phyloP scores from a whole-genome alignment of 192 early-diverging fungal genomes.

The Cetraspora pellucida region DNA sequence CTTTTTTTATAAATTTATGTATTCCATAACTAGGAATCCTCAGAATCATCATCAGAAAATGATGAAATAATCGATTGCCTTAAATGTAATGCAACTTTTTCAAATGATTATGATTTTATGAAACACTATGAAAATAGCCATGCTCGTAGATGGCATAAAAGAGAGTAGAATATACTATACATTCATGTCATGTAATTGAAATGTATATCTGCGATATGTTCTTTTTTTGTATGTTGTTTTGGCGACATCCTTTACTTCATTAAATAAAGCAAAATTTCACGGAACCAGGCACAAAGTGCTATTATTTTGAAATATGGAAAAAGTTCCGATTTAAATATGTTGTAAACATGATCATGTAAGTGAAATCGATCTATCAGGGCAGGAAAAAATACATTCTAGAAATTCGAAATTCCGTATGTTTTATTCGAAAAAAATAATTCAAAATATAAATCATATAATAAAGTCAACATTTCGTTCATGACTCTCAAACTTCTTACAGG shows the following conservation, averaged over 20 bases:
- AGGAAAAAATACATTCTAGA: no score
- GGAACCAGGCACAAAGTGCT: background rate
- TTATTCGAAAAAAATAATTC: no score
- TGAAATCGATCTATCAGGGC: no score
- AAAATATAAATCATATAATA: background rate
- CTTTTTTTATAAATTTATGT: slow-evolving; percentile 19
- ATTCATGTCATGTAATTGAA: background rate
- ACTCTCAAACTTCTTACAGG: no score
- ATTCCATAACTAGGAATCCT: slow-evolving; percentile 21
- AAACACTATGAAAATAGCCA: slow-evolving; percentile 27
- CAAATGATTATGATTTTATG: slow-evolving; percentile 23
- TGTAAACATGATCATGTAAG: background rate
- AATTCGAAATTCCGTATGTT: no score
- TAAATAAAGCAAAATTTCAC: background rate
- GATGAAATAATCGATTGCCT: slow-evolving; percentile 12
- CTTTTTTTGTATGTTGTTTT: background rate
- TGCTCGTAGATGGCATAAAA: slow-evolving; percentile 29
- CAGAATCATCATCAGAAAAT: slow-evolving; percentile 30
- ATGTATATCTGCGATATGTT: background rate
- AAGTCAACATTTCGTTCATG: background rate
- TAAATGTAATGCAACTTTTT: slow-evolving; percentile 24
- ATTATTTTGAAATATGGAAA: background rate
- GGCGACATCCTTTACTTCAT: background rate
- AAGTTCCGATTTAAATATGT: background rate
- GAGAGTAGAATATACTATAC: background rate